Evolutionary conservation across 2,329 filamentous ascomycete species (phyloP), one percentile per base, ranked within the genome.

Genomic region (Plectosphaerella cucumerina): DNA sequence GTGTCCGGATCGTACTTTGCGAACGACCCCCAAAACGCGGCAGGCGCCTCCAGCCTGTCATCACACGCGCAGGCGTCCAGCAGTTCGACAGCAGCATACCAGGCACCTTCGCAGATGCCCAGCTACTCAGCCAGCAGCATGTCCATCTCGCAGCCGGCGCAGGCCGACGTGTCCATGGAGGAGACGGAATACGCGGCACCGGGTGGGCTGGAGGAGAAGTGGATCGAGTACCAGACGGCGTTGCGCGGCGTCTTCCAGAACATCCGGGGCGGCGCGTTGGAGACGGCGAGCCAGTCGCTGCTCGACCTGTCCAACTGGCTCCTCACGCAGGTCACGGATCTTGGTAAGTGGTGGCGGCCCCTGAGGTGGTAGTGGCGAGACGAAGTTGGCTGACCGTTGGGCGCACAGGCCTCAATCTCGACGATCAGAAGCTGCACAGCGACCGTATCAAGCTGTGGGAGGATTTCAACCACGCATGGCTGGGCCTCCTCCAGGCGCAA

Each of bases 381-480:
- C 6, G 26, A 31, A 3, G 8, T 50, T 34, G 45, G 39, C 35
- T n/a, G 12, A 26, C 11, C 12, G 17, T n/a, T 9, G 14, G 10
- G 5, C 17, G 34, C 21, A 21, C 70, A 96, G 91, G 90, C 52
- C 83, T 97, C 61, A 86, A 88, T 58, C 84, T 86, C 62, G 92
- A 97, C 72, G 87, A 96, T 66, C 83, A 88, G 63, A 77, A 78
- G 49, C 79, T 90, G 50, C 85, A 94, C 63, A 72, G 78, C 50
- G 86, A 94, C 59, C 85, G 91, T 50, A 80, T 96, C 58, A 86
- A 86, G 63, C 74, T 97, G 6, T 99, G 94, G 94, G 85, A 88
- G 61, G 88, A 97, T 59, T 96, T 97, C 73, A 97, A 99, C 68
- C 81, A 90, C 52, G 91, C 89, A 53, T 97, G 93, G 93, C 79